Base-by-base conservation (phyloP, 108 stramenopile genomes). In the Mediolabrus comicus region DNA sequence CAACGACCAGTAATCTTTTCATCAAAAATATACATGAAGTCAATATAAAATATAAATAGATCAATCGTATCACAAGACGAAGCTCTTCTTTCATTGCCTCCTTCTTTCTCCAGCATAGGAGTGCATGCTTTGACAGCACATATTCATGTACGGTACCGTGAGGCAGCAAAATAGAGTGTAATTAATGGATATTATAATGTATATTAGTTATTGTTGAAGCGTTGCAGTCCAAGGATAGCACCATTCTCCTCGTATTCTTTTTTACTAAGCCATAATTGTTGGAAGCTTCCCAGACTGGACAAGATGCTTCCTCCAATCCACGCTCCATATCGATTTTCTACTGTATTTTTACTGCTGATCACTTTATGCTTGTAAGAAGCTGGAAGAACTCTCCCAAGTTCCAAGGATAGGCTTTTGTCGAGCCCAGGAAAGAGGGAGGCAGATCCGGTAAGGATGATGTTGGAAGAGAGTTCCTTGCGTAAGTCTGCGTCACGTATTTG, bases 251-350 rank as follows among this genome's bases (percentile, higher is more conserved):
- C 90, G 75, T 97, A 99, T 65, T 98, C 97, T 41, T 67, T 72
- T 53, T 84, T 85, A 27, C 94, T 90, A 36, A 98, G 69, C 98
- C 99, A 99, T 82, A 99, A 71, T 62, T 91, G 91, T 75, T 97
- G 92, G 86, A 99, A 99, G 67, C 95, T 97, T 7, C 96, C 94
- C 28, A 99, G 83, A 39, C 94, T 94, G 6, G 96, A 93, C 73
- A 98, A 77, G 29, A 99, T 94, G 55, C 91, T 90, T 13, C 92
- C 98, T 17, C 98, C 98, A 59, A 95, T 94, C 97, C 97, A 98
- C 14, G 88, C 69, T 36, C 89, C 83, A 65, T 84, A 93, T 58
- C 85, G 82, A 64, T 91, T 83, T 70, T 94, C 95, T 10, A 86
- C 84, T 7, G 81, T 66, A 65, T 84, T 70, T 30, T 75, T 75